These are phyloP conservation scores for Dactylellina leptospora DNA, from an alignment of 2,329 filamentous ascomycete genomes.

Conservation along the genomic window DNA sequence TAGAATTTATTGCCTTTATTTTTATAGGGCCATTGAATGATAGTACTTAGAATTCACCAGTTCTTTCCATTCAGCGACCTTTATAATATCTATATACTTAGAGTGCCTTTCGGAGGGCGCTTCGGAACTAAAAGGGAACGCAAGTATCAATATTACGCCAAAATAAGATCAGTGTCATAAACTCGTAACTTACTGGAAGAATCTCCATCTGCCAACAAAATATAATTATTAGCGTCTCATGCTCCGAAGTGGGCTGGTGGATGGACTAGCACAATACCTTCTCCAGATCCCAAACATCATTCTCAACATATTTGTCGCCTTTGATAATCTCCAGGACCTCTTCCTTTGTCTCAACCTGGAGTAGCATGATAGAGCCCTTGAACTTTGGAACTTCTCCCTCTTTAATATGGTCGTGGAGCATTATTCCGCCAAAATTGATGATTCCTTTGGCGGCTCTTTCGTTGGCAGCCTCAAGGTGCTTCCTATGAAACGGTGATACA, in stretches of 20 bases:
- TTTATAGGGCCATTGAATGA: no score
- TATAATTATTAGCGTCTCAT: background rate
- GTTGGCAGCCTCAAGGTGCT: constrained; percentile 38
- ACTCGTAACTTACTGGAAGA: constrained; percentile 16
- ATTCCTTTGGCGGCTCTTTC: constrained; percentile 14
- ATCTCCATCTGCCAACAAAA: constrained; percentile 32
- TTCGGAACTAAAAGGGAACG: constrained; percentile 24
- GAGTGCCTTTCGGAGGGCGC: constrained; percentile 35
- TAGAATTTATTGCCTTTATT: no score
- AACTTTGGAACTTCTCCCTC: constrained; percentile 48
- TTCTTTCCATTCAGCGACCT: no score
- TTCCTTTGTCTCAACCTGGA: constrained; percentile 33
- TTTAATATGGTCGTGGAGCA: constrained; percentile 41
- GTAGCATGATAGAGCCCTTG: constrained; percentile 43
- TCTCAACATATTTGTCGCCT: constrained; percentile 38
- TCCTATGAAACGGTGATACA: background rate
- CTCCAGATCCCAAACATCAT: constrained; percentile 50
- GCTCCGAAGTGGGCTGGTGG: background rate
- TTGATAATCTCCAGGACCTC: constrained; percentile 47
- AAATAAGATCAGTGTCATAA: background rate
- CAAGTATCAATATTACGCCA: background rate
- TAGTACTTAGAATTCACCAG: no score
- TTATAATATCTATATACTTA: background rate
- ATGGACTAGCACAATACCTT: constrained; percentile 16
- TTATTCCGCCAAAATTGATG: constrained; percentile 47